Evolutionary conservation across 2,329 filamentous ascomycete genomes (phyloP).

Genomic region (Xylariaceae sp.): DNA sequence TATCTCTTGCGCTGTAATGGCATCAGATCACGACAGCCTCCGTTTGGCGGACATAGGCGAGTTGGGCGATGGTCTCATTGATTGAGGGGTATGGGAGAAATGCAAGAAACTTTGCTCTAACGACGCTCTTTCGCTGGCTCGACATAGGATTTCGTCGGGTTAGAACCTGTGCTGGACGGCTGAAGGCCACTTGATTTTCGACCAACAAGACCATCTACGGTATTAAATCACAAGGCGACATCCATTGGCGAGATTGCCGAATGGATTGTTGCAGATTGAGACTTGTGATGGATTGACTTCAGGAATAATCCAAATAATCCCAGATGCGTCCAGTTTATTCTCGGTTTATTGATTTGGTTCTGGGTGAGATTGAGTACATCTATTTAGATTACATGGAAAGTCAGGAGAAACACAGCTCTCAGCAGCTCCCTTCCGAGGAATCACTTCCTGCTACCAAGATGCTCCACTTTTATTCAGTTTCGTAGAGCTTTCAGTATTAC

Average conservation of each 20-base stretch:
- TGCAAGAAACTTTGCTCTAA: slow-evolving; percentile 13
- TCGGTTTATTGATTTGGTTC: not conserved
- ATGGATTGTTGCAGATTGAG: slow-evolving; percentile 10
- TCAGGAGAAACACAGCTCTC: not conserved
- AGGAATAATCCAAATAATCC: slow-evolving; percentile 1
- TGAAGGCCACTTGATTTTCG: slow-evolving; percentile 13
- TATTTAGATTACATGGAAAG: not conserved
- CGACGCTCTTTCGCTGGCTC: slow-evolving; percentile 20
- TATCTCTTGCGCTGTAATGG: not conserved
- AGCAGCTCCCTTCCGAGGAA: not conserved
- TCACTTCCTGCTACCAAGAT: not conserved
- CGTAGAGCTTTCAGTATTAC: not conserved
- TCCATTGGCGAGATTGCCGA: not conserved
- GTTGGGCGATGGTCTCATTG: not conserved
- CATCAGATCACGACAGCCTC: not conserved
- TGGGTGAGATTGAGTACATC: not conserved
- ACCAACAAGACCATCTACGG: slow-evolving; percentile 8
- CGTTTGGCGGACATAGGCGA: not conserved
- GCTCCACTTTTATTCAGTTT: slow-evolving; percentile 8
- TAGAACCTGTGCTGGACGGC: slow-evolving; percentile 19
- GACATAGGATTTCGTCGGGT: slow-evolving; percentile 19
- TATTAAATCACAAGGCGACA: slow-evolving; percentile 5
- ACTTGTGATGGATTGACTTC: not conserved
- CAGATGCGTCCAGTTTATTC: not conserved
- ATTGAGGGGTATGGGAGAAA: slow-evolving; percentile 5